A percentile compares a stretch with the other conserved stretches of the same genome.
Conservation (phyloP, 2,329 filamentous ascomycete species). For the Biscogniauxia marginata region DNA sequence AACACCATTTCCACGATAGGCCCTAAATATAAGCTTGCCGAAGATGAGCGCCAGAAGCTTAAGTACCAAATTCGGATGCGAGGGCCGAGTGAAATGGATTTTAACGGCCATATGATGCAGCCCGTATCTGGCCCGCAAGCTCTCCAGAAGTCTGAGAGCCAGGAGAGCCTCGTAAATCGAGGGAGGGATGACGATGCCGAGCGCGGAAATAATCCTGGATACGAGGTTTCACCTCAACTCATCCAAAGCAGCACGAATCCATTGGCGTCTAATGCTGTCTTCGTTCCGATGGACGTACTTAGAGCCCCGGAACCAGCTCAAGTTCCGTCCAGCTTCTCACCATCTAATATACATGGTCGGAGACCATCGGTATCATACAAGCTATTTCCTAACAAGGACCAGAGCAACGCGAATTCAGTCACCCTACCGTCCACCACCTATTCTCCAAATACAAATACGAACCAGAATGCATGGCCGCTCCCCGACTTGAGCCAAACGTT, state of each 20-base stretch:
- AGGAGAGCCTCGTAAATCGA: constrained; percentile 32
- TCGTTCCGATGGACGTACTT: constrained; percentile 19
- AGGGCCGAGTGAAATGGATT: constrained; percentile 25
- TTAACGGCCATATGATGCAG: constrained; percentile 36
- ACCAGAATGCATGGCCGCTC: not conserved
- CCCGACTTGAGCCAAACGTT: constrained; percentile 29
- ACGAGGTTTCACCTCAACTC: constrained; percentile 17
- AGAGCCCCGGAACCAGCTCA: constrained; percentile 33
- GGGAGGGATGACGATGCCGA: constrained; percentile 35
- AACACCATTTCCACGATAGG: constrained; percentile 57
- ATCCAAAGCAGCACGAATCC: constrained; percentile 32
- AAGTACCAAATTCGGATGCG: constrained; percentile 35
- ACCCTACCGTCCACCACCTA: constrained; percentile 50
- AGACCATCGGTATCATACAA: constrained; percentile 39
- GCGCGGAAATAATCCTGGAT: constrained; percentile 25
- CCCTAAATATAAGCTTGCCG: constrained; percentile 44
- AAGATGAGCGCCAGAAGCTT: constrained; percentile 45
- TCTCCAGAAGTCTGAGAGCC: constrained; percentile 35
- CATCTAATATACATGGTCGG: constrained; percentile 29
- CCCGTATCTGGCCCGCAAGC: constrained; percentile 31
- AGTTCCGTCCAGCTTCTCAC: constrained; percentile 23
- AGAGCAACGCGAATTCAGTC: constrained; percentile 33
- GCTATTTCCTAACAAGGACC: constrained; percentile 37
- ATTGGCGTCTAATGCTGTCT: constrained; percentile 35
- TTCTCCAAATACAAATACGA: constrained; percentile 27